Conservation (phyloP, 306 rosid genomes). For the Begonia peltatifolia region DNA sequence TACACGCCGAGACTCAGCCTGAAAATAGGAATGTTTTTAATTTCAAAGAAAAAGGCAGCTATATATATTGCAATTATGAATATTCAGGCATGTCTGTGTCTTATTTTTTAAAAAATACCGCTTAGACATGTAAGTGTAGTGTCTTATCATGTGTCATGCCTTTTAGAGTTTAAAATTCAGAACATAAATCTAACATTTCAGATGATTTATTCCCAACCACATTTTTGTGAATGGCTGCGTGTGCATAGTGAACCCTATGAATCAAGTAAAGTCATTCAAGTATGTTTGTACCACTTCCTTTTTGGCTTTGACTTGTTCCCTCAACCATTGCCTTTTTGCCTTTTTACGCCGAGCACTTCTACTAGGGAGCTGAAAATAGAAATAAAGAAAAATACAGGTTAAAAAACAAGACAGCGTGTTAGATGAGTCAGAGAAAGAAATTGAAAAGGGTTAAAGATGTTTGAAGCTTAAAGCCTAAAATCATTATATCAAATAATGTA, state of each 20-base stretch:
- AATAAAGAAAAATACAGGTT: background rate
- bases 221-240: too few relatives aligned
- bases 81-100: too few relatives aligned
- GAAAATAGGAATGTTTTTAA: too few relatives aligned
- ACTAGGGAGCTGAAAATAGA: slow-evolving; percentile 46
- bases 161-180: background rate
- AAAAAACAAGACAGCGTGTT: background rate
- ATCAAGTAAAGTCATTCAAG: slow-evolving; percentile 7
- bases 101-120: too few relatives aligned
- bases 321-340: slow-evolving; percentile 68
- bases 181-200: background rate
- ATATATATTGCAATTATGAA: too few relatives aligned
- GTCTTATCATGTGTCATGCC: background rate
- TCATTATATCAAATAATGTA: background rate
- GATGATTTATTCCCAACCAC: too few relatives aligned
- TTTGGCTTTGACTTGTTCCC: slow-evolving; percentile 42
- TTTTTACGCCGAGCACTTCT: slow-evolving; percentile 87
- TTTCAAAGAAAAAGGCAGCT: too few relatives aligned
- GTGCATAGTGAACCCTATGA: background rate
- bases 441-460: background rate
- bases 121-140: too few relatives aligned
- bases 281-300: slow-evolving; percentile 42
- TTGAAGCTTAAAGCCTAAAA: slow-evolving; percentile 6
- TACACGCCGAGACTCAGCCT: too few relatives aligned
- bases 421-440: slow-evolving; percentile 1